These are phyloP conservation scores for Hortaea werneckii DNA, from an alignment of 2,329 filamentous ascomycete species.

Conservation along the genomic window DNA sequence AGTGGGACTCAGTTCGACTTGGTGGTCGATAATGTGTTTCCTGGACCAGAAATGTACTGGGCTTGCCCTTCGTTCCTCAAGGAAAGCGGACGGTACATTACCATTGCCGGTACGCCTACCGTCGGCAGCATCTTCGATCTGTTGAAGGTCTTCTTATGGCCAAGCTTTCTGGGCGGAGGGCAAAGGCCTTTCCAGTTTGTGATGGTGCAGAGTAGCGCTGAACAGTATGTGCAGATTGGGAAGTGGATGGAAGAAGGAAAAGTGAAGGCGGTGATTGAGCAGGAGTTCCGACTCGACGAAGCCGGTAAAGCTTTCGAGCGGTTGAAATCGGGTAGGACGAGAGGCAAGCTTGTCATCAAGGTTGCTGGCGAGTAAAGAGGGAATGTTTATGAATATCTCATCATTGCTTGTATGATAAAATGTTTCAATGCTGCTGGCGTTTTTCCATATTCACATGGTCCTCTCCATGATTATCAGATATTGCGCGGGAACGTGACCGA, in stretches of 20 bases:
- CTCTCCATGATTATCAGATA: too few relatives aligned
- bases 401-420: background rate
- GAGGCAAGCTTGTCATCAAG: slow-evolving; percentile 48
- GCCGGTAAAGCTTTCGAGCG: slow-evolving; percentile 48
- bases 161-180: slow-evolving; percentile 40
- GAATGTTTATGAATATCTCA: background rate
- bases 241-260: slow-evolving; percentile 50
- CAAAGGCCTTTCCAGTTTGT: slow-evolving; percentile 35
- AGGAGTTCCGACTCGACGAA: slow-evolving; percentile 46
- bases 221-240: slow-evolving; percentile 41
- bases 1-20: slow-evolving; percentile 41
- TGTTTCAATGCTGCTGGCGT: too few relatives aligned
- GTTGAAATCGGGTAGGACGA: slow-evolving; percentile 45
- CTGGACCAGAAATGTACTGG: slow-evolving; percentile 42
- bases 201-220: slow-evolving; percentile 28
- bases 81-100: slow-evolving; percentile 41
- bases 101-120: slow-evolving; percentile 35
- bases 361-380: slow-evolving; percentile 5
- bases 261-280: slow-evolving; percentile 47
- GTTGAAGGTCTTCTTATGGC: slow-evolving; percentile 32
- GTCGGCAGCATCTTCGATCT: slow-evolving; percentile 16
- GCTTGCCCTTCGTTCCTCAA: slow-evolving; percentile 42
- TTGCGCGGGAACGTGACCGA: too few relatives aligned
- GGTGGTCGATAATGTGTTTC: slow-evolving; percentile 49
- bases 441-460: too few relatives aligned